Evolutionary conservation across 1,284 basidiomycete species (phyloP).

Genomic region (Cryptococcus amylolentus): DNA sequence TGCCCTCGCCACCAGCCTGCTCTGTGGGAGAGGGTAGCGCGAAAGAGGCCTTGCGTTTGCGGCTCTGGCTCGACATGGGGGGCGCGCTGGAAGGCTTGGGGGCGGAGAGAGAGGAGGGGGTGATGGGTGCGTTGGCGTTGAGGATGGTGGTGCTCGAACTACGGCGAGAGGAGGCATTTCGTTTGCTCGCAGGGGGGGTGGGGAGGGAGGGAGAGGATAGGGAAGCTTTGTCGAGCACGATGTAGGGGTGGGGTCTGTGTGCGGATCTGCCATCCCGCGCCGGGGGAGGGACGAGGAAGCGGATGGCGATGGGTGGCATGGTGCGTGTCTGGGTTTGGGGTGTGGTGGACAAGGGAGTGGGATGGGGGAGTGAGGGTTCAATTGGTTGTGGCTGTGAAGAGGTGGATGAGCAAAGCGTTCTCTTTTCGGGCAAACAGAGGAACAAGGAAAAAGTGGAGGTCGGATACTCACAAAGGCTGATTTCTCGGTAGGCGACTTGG

Average conservation of each 20-base stretch:
- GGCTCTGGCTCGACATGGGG: conserved; percentile 4
- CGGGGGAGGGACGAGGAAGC: background rate
- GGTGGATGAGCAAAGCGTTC: no score
- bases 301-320: background rate
- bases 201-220: background rate
- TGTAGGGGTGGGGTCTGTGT: background rate
- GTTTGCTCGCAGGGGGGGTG: background rate
- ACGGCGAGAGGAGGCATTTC: no score
- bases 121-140: background rate
- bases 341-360: no score
- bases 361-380: no score
- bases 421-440: no score
- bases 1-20: no score
- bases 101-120: background rate
- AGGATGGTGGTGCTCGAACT: conserved; percentile 3
- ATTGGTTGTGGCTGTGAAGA: no score
- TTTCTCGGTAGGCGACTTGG: no score
- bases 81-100: conserved; percentile 10
- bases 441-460: no score
- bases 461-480: no score
- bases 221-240: conserved; percentile 3
- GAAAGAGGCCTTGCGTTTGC: conserved; percentile 12
- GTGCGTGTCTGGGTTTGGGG: no score
- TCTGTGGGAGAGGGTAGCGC: conserved; percentile 2
- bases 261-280: background rate